Evolutionary conservation across 176 grass and related monocot genomes (phyloP).

Genomic region (Alopecurus myosuroides): DNA sequence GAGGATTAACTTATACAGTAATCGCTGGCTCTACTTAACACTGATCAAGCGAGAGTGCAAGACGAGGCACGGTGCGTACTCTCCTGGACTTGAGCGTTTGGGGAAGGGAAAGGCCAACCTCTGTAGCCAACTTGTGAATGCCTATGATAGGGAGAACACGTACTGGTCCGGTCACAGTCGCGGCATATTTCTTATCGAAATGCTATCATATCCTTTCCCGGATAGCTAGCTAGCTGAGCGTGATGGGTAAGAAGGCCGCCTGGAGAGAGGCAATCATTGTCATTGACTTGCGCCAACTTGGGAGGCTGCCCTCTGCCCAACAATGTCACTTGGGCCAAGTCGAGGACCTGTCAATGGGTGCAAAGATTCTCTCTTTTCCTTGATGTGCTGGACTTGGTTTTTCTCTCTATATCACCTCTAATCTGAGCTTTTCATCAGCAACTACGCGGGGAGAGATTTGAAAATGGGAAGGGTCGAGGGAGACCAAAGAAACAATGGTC

Average conservation of each 20-base stretch:
- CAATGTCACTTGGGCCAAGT: not conserved
- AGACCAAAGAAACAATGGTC: not conserved
- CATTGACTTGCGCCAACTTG: slow-evolving; percentile 32
- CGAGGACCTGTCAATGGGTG: not conserved
- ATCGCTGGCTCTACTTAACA: not conserved
- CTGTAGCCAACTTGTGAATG: slow-evolving; percentile 9
- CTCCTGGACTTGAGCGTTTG: not conserved
- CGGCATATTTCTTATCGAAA: not conserved
- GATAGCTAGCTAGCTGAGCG: not conserved
- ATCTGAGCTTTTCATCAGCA: not conserved
- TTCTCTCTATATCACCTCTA: not conserved
- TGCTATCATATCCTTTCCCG: not conserved
- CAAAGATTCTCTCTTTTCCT: slow-evolving; percentile 10
- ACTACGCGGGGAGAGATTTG: not conserved
- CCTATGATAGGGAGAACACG: not conserved
- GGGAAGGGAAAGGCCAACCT: slow-evolving; percentile 5
- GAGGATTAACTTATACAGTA: slow-evolving; percentile 22
- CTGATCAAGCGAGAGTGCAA: no score
- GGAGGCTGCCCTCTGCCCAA: slow-evolving; percentile 7
- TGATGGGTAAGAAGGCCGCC: not conserved
- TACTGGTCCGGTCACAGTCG: not conserved
- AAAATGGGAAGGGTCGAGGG: not conserved
- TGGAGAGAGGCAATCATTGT: not conserved
- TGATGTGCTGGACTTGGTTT: not conserved
- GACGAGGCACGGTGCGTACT: not conserved